Evolutionary conservation across 768 basidiomycete species (phyloP).

Genomic region (Boletus huronensis): DNA sequence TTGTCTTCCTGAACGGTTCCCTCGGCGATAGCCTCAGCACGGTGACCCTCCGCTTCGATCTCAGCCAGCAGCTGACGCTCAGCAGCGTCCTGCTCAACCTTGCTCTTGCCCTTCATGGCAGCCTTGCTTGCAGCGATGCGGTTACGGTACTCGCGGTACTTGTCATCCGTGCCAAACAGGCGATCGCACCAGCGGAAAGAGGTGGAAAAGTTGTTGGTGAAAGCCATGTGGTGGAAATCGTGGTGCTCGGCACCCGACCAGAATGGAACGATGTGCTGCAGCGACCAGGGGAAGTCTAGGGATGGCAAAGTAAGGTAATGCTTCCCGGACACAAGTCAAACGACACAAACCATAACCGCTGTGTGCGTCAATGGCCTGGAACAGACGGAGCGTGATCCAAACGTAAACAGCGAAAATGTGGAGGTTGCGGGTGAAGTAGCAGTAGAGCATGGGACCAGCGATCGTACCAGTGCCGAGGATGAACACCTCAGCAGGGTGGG

Average conservation of each 20-base stretch:
- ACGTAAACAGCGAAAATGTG: constrained; percentile 93
- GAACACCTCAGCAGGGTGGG: constrained; percentile 94
- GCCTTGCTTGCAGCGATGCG: constrained; percentile 62
- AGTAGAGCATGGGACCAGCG: constrained; percentile 82
- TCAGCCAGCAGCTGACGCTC: constrained; percentile 65
- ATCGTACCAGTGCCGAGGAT: constrained; percentile 93
- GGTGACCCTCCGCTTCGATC: constrained; percentile 69
- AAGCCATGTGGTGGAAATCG: constrained; percentile 98
- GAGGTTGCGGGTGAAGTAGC: constrained; percentile 62
- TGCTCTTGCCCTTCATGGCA: constrained; percentile 48
- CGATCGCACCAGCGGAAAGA: constrained; percentile 94
- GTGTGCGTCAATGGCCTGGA: constrained; percentile 97
- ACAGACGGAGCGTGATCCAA: constrained; percentile 91
- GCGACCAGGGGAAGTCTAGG: constrained; percentile 94
- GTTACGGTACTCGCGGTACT: constrained; percentile 78
- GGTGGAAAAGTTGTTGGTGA: constrained; percentile 90
- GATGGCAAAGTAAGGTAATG: not conserved
- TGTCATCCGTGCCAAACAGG: constrained; percentile 85
- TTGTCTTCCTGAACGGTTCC: constrained; percentile 24
- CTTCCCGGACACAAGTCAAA: not conserved
- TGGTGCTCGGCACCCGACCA: constrained; percentile 98
- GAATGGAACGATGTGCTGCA: constrained; percentile 89
- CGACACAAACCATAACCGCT: constrained; percentile 78
- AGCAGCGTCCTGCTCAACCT: constrained; percentile 49
- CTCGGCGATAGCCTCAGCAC: constrained; percentile 59